phyloP scores from a whole-genome alignment of 139 green algal species.

The Volvox africanus region DNA sequence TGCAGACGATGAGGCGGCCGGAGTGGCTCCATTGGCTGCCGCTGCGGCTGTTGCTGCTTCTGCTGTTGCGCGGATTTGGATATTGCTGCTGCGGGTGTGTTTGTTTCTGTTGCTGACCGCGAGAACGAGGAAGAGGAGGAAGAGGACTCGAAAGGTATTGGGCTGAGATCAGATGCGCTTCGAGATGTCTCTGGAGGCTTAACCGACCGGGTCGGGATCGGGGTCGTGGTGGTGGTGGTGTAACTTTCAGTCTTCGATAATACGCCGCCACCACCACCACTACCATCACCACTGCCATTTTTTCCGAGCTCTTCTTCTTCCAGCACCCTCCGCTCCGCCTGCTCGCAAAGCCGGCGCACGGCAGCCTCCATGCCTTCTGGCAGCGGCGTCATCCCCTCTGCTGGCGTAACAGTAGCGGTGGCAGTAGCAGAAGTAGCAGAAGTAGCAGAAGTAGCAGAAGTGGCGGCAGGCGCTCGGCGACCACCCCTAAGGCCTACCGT shows the following conservation, averaged over 20 bases:
- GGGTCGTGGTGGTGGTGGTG: too few species aligned
- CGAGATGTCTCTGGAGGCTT: too few species aligned
- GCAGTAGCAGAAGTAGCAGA: neutral
- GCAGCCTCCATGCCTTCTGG: neutral
- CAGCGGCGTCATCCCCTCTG: neutral
- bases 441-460: neutral
- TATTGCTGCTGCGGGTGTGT: too few species aligned
- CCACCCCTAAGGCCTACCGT: neutral
- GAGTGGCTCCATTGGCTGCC: neutral
- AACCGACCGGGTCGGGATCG: too few species aligned
- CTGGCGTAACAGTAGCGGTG: neutral
- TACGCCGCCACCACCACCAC: neutral
- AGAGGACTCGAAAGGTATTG: too few species aligned
- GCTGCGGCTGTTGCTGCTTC: too few species aligned
- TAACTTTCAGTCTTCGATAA: too few species aligned
- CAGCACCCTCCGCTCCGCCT: neutral
- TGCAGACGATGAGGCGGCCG: too few species aligned
- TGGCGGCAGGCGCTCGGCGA: neutral
- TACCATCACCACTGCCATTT: neutral
- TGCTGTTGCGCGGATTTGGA: too few species aligned
- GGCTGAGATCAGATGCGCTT: too few species aligned
- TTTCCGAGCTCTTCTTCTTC: neutral
- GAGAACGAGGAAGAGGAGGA: too few species aligned
- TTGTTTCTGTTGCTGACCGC: too few species aligned
- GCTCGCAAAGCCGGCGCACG: neutral